Evolutionary conservation across 75 land plant species (phyloP), one percentile per base, ranked within the genome.

Genomic region (Pinus tabuliformis): DNA sequence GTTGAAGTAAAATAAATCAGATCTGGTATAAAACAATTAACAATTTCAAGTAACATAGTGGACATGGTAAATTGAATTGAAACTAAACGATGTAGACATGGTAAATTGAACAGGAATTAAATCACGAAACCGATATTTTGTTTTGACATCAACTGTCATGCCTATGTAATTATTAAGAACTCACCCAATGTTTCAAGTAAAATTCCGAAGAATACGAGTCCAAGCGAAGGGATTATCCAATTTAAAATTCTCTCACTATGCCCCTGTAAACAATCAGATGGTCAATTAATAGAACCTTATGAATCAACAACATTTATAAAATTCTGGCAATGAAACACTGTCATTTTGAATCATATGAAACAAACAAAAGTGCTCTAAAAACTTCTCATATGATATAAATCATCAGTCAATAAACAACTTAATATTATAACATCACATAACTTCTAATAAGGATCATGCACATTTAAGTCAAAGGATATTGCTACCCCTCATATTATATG

Each of bases 141-240:
- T 49, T 49, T 49, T 49, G 54, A 59, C 61, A 59, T 21, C 6
- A 7, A 21, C 61, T 21, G 6, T 59, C n/a, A 21, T 21, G 22
- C 6, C 24, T n/a, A 21, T 21, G 21, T 8, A 59, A 20, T 59
- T 8, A 59, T n/a, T 59, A 6, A 59, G 1, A 20, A 59, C 61
- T 59, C 21, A 59, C 75, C 75, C 20, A 56, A 57, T 18, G 56
- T 26, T 36, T 26, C 12, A 13, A 73, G 56, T 17, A 8, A 20
- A 21, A n/a, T 17, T 42, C 75, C 75, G 20, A 73, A 45, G 18
- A 45, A 13, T 24, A 73, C 5, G 26, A 73, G 75, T 73, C 21
- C 30, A 21, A 73, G 28, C 20, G 75, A 42, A 37, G 75, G 18
- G 56, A 73, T n/a, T 13, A 39, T 20, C 21, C 49, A 73, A 56